A percentile compares a stretch with the other conserved stretches of the same genome.
phyloP scores from a whole-genome alignment of 495 filamentous ascomycete species.

The Aspergillus avenaceus region DNA sequence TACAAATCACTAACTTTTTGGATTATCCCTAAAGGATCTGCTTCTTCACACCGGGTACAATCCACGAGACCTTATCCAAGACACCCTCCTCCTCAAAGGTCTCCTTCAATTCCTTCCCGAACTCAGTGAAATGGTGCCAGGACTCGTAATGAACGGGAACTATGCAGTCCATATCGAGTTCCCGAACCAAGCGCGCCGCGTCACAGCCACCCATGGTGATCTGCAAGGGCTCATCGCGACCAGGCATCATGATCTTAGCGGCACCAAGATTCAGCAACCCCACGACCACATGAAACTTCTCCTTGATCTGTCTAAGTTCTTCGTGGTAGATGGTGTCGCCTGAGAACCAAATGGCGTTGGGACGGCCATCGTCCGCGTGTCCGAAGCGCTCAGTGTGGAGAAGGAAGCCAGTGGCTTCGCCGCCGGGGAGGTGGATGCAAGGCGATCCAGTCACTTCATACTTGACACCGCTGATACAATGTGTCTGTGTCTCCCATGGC shows the following conservation, averaged over 20 bases:
- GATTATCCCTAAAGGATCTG: too few species aligned
- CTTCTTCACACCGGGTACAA: constrained; percentile 12
- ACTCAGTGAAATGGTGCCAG: constrained; percentile 47
- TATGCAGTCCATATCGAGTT: constrained; percentile 37
- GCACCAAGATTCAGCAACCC: constrained; percentile 25
- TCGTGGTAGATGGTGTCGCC: constrained; percentile 50
- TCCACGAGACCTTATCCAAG: constrained; percentile 20
- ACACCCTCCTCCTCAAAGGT: constrained; percentile 24
- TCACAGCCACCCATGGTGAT: constrained; percentile 43
- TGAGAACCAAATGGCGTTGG: constrained; percentile 50
- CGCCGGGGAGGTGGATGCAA: constrained; percentile 40
- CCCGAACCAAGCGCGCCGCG: constrained; percentile 33
- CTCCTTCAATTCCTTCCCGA: constrained; percentile 13
- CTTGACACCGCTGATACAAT: constrained; percentile 19
- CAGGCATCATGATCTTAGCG: background rate
- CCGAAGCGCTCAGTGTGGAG: constrained; percentile 36
- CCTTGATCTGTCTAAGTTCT: constrained; percentile 26
- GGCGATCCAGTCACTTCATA: constrained; percentile 40
- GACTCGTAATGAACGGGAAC: constrained; percentile 51
- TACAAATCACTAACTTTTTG: too few species aligned
- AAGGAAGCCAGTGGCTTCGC: constrained; percentile 48
- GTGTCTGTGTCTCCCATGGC: constrained; percentile 21
- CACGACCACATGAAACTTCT: constrained; percentile 14
- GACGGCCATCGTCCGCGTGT: constrained; percentile 24
- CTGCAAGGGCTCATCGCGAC: background rate